phyloP scores from a whole-genome alignment of 176 grass and related monocot species.

The Guadua angustifolia region DNA sequence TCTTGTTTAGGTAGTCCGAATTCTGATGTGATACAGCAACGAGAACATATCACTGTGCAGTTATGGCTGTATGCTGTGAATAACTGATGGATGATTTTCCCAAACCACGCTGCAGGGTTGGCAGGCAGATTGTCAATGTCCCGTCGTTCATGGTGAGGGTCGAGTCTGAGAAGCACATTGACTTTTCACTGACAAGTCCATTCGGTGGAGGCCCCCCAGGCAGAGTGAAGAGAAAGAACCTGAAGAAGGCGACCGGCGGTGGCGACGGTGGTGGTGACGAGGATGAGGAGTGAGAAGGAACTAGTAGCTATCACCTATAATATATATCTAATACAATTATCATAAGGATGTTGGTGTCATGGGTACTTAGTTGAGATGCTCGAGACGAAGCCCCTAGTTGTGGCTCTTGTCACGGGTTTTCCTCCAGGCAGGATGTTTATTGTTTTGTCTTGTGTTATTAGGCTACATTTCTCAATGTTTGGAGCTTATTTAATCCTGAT shows the following conservation, averaged over 20 bases:
- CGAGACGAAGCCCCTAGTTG: not conserved
- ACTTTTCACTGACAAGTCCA: constrained; percentile 72
- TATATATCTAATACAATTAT: constrained; percentile 30
- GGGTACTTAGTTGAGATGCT: constrained; percentile 36
- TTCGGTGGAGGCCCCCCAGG: constrained; percentile 61
- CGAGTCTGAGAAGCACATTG: constrained; percentile 72
- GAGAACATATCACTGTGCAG: not conserved
- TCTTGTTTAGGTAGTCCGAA: not conserved
- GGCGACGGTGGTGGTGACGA: constrained; percentile 49
- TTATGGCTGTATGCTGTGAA: not conserved
- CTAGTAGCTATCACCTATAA: constrained; percentile 27
- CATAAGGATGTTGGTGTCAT: constrained; percentile 40
- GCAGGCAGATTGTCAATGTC: constrained; percentile 65
- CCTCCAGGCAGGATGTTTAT: constrained; percentile 14
- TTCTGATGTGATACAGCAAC: not conserved
- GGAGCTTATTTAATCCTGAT: constrained; percentile 28
- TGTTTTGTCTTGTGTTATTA: constrained; percentile 17
- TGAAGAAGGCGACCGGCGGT: constrained; percentile 50
- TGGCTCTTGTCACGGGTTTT: not conserved
- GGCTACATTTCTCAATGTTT: constrained; percentile 17
- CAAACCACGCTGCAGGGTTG: constrained; percentile 50
- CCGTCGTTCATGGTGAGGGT: constrained; percentile 78
- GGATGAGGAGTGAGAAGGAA: constrained; percentile 49
- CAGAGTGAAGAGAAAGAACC: constrained; percentile 71
- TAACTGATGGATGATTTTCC: not conserved